These are phyloP conservation scores for Metrosideros polymorpha DNA, from an alignment of 441 rosid genomes.

Conservation along the genomic window DNA sequence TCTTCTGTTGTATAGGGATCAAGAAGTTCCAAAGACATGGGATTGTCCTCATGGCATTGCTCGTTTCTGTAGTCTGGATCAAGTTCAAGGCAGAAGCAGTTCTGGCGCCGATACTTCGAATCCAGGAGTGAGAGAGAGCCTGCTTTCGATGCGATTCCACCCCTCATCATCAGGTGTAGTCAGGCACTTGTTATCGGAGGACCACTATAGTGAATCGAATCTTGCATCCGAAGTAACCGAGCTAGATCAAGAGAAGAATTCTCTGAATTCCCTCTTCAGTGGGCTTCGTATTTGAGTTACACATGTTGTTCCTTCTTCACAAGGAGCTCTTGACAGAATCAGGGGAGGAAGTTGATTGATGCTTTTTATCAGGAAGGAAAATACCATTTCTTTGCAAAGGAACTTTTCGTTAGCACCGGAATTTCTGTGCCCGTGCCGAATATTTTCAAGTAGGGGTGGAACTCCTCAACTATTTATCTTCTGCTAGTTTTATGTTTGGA, in stretches of 20 bases:
- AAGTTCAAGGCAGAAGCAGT: not conserved
- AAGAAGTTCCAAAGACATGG: conserved; percentile 42
- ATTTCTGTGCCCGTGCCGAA: conserved; percentile 47
- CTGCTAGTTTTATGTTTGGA: conserved; percentile 28
- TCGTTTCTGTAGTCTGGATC: conserved; percentile 1
- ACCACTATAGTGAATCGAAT: conserved; percentile 28
- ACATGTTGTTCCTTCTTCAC: conserved; percentile 47
- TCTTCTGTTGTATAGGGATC: conserved; percentile 16
- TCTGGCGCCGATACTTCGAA: not conserved
- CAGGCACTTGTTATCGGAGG: conserved; percentile 29
- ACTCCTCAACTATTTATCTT: conserved; percentile 35
- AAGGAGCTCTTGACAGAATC: conserved; percentile 27
- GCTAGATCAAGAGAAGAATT: conserved; percentile 26
- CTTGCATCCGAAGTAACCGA: conserved; percentile 44
- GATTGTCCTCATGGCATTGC: conserved; percentile 10
- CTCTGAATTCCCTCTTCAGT: not conserved
- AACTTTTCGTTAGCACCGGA: conserved; percentile 28
- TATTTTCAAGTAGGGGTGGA: conserved; percentile 41
- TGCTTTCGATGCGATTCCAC: conserved; percentile 47
- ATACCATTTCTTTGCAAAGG: conserved; percentile 29
- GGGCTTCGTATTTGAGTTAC: conserved; percentile 15
- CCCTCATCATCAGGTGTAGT: conserved; percentile 25
- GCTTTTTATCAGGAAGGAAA: conserved; percentile 4
- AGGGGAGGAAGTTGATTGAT: conserved; percentile 17
- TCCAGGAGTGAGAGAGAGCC: conserved; percentile 32